Evolutionary conservation across 257 asterid species (phyloP).

Genomic region (Gardenia jasminoides): DNA sequence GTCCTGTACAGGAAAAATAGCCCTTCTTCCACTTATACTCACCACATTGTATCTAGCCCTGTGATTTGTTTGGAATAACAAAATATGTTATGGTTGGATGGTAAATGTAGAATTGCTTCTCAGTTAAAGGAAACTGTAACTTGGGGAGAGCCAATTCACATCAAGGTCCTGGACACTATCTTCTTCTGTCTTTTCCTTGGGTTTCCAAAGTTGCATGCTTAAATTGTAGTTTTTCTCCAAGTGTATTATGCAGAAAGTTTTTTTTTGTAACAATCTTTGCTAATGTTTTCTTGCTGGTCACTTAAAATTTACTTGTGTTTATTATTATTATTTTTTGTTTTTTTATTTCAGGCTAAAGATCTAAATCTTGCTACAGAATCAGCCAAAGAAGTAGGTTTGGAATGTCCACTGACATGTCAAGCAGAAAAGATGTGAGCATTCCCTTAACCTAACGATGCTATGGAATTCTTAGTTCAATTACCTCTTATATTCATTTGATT

Average conservation of each 20-base stretch:
- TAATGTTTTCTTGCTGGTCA: not conserved
- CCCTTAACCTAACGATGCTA: not conserved
- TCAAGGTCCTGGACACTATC: not conserved
- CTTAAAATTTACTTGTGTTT: constrained; percentile 2
- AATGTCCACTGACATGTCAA: constrained; percentile 54
- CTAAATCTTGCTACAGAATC: constrained; percentile 68
- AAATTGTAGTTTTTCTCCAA: not conserved
- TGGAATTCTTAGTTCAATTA: not conserved
- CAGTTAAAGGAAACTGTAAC: not conserved
- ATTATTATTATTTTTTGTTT: too few relatives aligned
- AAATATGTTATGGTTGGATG: not conserved
- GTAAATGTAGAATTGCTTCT: not conserved
- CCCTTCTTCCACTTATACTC: not conserved
- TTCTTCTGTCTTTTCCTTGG: not conserved
- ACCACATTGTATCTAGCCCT: too few relatives aligned
- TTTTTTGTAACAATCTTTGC: not conserved
- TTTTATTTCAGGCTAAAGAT: constrained; percentile 76
- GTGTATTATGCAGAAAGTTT: not conserved
- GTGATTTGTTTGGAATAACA: too few relatives aligned
- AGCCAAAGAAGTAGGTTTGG: constrained; percentile 56
- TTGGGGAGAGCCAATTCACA: not conserved
- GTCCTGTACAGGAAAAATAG: not conserved
- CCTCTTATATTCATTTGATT: not conserved
- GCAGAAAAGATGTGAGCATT: constrained; percentile 68
- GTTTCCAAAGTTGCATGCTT: not conserved